Base-by-base conservation (phyloP, 441 rosid genomes). In the Hypseocharis bilobata region DNA sequence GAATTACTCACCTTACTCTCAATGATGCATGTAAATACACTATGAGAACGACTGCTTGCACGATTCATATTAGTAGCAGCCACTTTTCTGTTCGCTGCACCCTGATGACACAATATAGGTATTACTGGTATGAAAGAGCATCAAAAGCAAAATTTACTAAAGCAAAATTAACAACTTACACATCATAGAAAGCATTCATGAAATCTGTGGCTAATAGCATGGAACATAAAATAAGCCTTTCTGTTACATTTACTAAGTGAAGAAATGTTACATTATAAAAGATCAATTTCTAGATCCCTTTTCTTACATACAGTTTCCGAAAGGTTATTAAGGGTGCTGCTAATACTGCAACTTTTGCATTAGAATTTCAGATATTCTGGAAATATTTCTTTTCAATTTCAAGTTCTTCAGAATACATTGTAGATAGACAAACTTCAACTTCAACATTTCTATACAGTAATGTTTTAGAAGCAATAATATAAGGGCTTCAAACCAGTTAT, bases 11-110 rank as follows among this genome's bases (percentile, higher is more conserved):
- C 98, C 92, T 89, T 83, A 72, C 99, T 89, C 77, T 91, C 99
- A 51, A 91, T 89, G 66, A 83, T 81, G 68, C 99, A 94, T 58
- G 99, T 91, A 79, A 94, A 89, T 40, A 94, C 98, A 78, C 99
- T 94, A 63, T 94, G 99, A 62, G 99, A 94, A 67, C 99, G 96
- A 77, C 99, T 94, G 78, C 99, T 94, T 20, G 96, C 98, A 72
- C 80, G 92, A 71, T 91, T 94, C 99, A 91, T 89, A 74, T 91
- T 91, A 62, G 99, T 91, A 5, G 99, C 91, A 67, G 99, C 99
- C 56, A 94, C 98, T 77, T 91, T 91, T 77, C 99, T 83, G 68
- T 91, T 94, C 72, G 96, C 88, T 61, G 99, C 87, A 63, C 99
- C 99, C 99, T 94, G 81, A 65, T 75, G 63, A 57, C 26, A 25